Percentiles rank a stretch among this genome's conserved stretches.
Conservation (phyloP, 2,329 filamentous ascomycete genomes). For the Fusarium sulawesiense region DNA sequence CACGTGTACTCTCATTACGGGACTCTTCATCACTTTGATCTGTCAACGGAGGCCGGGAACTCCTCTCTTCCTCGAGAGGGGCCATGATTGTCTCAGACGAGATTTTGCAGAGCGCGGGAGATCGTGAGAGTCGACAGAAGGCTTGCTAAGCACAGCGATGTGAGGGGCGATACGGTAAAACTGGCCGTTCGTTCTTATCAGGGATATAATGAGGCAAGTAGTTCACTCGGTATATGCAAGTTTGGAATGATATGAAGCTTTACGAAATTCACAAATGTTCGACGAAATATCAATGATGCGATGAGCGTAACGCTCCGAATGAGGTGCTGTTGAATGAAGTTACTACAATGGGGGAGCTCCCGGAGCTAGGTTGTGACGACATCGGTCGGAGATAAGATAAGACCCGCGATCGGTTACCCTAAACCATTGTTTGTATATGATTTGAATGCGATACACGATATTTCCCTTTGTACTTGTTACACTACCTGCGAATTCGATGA, state of each 20-base stretch:
- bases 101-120: neutral
- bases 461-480: neutral
- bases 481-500: neutral
- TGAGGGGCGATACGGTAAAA: constrained; percentile 23
- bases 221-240: constrained; percentile 14
- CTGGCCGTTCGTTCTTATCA: neutral
- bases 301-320: constrained; percentile 17
- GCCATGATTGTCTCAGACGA: constrained; percentile 24
- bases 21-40: constrained; percentile 15
- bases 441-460: neutral
- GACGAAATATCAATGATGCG: constrained; percentile 35
- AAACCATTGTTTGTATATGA: neutral
- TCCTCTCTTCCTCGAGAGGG: constrained; percentile 15
- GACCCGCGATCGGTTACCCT: constrained; percentile 21
- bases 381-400: constrained; percentile 44
- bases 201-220: neutral
- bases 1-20: constrained; percentile 19
- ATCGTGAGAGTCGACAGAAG: constrained; percentile 3
- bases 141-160: constrained; percentile 39
- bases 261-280: neutral
- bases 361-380: constrained; percentile 43
- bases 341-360: constrained; percentile 17
- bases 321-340: constrained; percentile 19
- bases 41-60: constrained; percentile 5
- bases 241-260: neutral